Percentiles rank a stretch among this genome's conserved stretches.
Evolutionary conservation across 257 asterid genomes (phyloP).

Genomic region (Primulina tabacum): DNA sequence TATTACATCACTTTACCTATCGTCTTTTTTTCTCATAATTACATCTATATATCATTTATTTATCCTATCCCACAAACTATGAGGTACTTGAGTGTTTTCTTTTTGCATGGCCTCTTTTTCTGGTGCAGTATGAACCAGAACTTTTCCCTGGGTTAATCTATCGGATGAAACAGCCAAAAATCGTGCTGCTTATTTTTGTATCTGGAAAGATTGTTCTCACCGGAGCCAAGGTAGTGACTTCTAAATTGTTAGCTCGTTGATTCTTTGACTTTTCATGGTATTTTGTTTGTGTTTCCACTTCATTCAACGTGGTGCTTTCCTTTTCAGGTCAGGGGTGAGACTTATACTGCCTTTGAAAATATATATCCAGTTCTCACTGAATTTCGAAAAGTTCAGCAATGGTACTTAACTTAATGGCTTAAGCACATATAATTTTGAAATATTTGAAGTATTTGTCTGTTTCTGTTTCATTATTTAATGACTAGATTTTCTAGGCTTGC

Average conservation of each 20-base stretch:
- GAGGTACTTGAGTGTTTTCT: background rate
- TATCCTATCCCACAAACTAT: no score
- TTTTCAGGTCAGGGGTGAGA: constrained; percentile 85
- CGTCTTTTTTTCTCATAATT: no score
- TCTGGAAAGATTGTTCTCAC: constrained; percentile 95
- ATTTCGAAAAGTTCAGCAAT: constrained; percentile 88
- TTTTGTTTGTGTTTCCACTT: background rate
- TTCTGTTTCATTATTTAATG: no score
- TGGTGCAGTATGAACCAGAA: constrained; percentile 88
- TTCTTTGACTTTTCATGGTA: background rate
- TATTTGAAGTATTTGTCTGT: background rate
- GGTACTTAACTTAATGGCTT: constrained; percentile 41
- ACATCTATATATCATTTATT: no score
- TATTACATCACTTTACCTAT: no score
- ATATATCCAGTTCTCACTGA: constrained; percentile 90
- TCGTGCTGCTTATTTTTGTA: constrained; percentile 86
- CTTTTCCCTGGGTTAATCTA: constrained; percentile 87
- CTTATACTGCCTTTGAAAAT: constrained; percentile 85
- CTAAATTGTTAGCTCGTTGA: constrained; percentile 8
- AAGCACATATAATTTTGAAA: no score
- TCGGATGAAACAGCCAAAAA: constrained; percentile 92
- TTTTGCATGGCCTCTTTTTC: constrained; percentile 23
- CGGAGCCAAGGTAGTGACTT: constrained; percentile 74
- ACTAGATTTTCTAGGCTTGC: no score
- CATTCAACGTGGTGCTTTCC: background rate